Evolutionary conservation across 2,329 filamentous ascomycete genomes (phyloP), one percentile per base, ranked within the genome.

Genomic region (Aureobasidium sp.): DNA sequence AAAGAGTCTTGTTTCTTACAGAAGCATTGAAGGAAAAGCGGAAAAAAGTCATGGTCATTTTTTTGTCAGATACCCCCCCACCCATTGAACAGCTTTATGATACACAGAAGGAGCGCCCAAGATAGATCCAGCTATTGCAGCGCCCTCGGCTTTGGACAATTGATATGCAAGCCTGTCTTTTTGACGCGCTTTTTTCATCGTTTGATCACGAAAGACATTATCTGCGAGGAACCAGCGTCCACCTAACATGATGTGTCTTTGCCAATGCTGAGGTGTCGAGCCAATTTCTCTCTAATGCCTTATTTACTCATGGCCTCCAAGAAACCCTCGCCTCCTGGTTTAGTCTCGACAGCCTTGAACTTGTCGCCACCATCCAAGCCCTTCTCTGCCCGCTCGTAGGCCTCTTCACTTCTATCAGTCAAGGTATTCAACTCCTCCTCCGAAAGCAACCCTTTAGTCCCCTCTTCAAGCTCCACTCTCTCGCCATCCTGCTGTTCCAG

Each of bases 351-450:
- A 58, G 71, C 75, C 65, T 75, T 76, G 64, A 77, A 76, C 53
- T 69, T 69, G 8, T 79, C 82, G 55, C 84, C 87, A 1, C 86
- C 86, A 68, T 91, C 90, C 53, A 90, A 74, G 0, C 92, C 92
- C 70, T 85, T 88, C 63, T 93, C 91, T 1, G 92, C 92, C 61
- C 84, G 81, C 42, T 83, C 83, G 75, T 87, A 88, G 2, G 86
- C 86, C 68, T 85, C 84, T 52, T 83, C 80, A 65, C 82, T 85
- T 29, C 91, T 79, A 75, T 97, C 92, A 48, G 90, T 89, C 58
- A 99, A 73, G 2, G 90, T 85, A 2, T 87, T 82, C 29, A 99
- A 70, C 69, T 97, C 94, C 29, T 82, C 79, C 52, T 94, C 84
- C 45, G 84, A 89, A 39, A 97, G 73, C 9, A 97, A 77, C 34